These are phyloP conservation scores for Ophiostoma ulmi DNA, from an alignment of 2,329 filamentous ascomycete species.

Conservation along the genomic window DNA sequence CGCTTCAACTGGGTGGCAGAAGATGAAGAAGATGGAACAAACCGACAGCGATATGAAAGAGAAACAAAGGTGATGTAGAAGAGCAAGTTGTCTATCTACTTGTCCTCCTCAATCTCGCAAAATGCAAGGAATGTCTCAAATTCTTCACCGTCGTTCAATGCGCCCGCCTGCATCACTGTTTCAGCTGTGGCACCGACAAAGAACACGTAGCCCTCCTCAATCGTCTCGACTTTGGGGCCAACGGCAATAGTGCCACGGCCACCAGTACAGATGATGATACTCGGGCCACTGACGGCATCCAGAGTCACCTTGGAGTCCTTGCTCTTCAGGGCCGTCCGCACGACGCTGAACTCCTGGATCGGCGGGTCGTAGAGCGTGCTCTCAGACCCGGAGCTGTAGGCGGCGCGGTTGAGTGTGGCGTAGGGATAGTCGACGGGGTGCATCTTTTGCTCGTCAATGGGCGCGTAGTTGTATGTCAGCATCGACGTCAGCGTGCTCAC, in stretches of 20 bases:
- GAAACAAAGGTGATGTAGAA: too few species aligned
- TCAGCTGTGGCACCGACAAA: conserved; percentile 87
- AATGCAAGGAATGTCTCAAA: conserved; percentile 92
- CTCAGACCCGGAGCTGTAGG: conserved; percentile 71
- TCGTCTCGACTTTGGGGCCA: conserved; percentile 70
- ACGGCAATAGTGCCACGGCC: conserved; percentile 81
- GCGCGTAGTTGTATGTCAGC: conserved; percentile 92
- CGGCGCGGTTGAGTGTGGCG: conserved; percentile 70
- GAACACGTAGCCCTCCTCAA: conserved; percentile 69
- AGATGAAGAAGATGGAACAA: background rate
- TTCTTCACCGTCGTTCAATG: conserved; percentile 53
- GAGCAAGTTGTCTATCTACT: background rate
- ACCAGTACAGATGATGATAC: conserved; percentile 83
- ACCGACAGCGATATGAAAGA: background rate
- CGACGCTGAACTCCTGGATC: conserved; percentile 91
- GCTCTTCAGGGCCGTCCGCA: conserved; percentile 69
- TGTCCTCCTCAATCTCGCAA: conserved; percentile 65
- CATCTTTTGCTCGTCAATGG: conserved; percentile 95
- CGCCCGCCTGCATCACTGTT: conserved; percentile 66
- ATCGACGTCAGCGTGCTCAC: conserved; percentile 81
- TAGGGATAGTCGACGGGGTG: conserved; percentile 78
- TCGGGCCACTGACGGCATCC: conserved; percentile 79
- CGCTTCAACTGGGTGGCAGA: background rate
- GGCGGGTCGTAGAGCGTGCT: conserved; percentile 84
- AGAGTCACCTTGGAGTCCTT: conserved; percentile 79